Evolutionary conservation across 164 flowering plant genomes (phyloP).

Genomic region (Dillenia suffruticosa): DNA sequence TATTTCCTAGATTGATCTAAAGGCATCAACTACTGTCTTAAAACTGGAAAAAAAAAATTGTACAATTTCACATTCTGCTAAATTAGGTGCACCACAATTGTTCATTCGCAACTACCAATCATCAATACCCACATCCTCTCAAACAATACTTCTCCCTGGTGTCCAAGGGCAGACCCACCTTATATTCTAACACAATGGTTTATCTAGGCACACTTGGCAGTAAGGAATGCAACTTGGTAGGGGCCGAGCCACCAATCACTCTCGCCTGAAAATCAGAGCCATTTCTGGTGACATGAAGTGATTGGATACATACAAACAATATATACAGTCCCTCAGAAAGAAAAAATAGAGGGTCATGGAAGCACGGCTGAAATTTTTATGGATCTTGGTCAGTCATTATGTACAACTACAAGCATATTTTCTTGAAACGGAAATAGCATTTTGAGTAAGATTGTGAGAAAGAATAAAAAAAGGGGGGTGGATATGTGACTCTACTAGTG

Average conservation of each 20-base stretch:
- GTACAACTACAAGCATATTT: background rate
- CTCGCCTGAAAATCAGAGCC: background rate
- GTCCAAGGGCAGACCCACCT: constrained; percentile 25
- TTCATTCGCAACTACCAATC: no score
- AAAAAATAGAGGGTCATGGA: no score
- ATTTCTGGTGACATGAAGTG: background rate
- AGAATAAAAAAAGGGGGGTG: constrained; percentile 10
- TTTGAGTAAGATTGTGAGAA: background rate
- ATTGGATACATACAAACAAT: background rate
- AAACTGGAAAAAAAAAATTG: no score
- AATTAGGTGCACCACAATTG: no score
- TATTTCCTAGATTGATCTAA: no score
- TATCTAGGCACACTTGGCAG: constrained; percentile 5
- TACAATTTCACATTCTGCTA: no score
- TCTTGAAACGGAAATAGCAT: background rate
- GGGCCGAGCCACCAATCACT: constrained; percentile 17
- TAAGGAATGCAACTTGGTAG: constrained; percentile 10
- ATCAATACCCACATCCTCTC: background rate
- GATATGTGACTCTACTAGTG: constrained; percentile 11
- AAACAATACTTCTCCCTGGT: constrained; percentile 11
- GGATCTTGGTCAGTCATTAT: no score
- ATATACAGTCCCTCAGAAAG: no score
- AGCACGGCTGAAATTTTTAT: no score
- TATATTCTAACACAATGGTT: background rate
- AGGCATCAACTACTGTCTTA: no score